These are phyloP conservation scores for Stylonectria norvegica DNA, from an alignment of 2,329 filamentous ascomycete genomes.

Conservation along the genomic window DNA sequence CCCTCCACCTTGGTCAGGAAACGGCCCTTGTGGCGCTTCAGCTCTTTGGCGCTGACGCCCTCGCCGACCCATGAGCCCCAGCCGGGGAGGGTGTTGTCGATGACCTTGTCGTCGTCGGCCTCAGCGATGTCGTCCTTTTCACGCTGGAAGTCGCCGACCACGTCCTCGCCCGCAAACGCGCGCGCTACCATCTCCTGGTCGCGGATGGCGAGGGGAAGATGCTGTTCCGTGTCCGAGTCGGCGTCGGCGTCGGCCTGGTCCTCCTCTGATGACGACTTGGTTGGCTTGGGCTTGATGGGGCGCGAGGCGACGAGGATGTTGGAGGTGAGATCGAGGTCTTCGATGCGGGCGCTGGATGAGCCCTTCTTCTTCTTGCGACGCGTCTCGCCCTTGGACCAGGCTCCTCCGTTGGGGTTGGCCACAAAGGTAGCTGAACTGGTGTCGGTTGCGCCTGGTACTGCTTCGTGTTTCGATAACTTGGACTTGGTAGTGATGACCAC, in stretches of 20 bases:
- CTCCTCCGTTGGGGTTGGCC: conserved; percentile 32
- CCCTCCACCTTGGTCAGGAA: conserved; percentile 67
- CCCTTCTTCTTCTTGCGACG: conserved; percentile 42
- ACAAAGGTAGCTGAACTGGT: conserved; percentile 14
- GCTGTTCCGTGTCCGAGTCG: conserved; percentile 46
- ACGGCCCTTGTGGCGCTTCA: conserved; percentile 59
- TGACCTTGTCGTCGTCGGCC: conserved; percentile 77
- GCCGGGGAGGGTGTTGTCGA: conserved; percentile 83
- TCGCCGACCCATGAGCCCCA: conserved; percentile 93
- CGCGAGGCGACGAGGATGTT: conserved; percentile 32
- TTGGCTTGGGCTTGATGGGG: conserved; percentile 29
- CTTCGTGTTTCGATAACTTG: conserved; percentile 15
- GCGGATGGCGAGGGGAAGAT: conserved; percentile 55
- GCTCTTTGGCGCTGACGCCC: conserved; percentile 69
- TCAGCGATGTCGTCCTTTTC: conserved; percentile 72
- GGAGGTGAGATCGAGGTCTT: conserved; percentile 41
- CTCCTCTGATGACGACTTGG: conserved; percentile 16
- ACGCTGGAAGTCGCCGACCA: conserved; percentile 71
- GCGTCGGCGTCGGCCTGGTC: conserved; percentile 33
- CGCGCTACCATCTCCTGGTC: conserved; percentile 69
- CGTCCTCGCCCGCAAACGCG: conserved; percentile 87
- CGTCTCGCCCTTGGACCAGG: conserved; percentile 41
- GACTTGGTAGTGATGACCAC: conserved; percentile 27
- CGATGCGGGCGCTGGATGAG: conserved; percentile 25
- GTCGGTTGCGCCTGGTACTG: conserved; percentile 18